Conservation (phyloP, 176 grass and related monocot species). For the Leersia perrieri region DNA sequence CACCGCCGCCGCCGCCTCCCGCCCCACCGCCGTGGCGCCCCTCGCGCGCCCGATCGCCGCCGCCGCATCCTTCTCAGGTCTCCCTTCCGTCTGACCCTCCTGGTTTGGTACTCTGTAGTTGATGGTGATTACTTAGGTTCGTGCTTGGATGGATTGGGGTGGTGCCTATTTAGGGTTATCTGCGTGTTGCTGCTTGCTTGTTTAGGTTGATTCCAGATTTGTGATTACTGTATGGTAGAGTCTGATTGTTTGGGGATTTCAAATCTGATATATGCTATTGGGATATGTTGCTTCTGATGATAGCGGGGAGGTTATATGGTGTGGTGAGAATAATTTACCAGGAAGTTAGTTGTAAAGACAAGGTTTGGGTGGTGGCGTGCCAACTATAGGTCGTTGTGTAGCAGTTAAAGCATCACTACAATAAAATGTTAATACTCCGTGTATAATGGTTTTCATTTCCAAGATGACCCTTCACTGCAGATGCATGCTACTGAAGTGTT, state of each 20-base stretch:
- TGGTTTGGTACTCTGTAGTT: neutral
- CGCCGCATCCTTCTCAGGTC: conserved; percentile 34
- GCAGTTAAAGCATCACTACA: neutral
- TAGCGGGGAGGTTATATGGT: neutral
- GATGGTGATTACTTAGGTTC: neutral
- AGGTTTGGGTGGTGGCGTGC: neutral
- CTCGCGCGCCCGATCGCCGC: conserved; percentile 40
- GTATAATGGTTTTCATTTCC: neutral
- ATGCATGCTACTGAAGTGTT: conserved; percentile 11
- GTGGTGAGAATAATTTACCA: neutral
- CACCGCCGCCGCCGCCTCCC: conserved; percentile 28
- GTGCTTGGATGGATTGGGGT: neutral
- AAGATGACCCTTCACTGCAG: neutral
- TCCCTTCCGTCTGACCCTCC: conserved; percentile 8
- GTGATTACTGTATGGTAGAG: neutral
- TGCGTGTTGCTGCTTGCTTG: neutral
- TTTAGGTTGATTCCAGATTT: conserved; percentile 17
- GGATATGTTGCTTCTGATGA: neutral
- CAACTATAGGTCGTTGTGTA: neutral
- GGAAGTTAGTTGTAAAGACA: neutral
- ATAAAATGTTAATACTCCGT: neutral
- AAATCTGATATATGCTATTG: neutral
- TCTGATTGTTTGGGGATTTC: neutral
- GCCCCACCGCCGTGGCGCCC: conserved; percentile 5
- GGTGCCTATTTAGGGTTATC: neutral